Evolutionary conservation across 345 rosid species (phyloP).

Genomic region (Lepidium africanum): DNA sequence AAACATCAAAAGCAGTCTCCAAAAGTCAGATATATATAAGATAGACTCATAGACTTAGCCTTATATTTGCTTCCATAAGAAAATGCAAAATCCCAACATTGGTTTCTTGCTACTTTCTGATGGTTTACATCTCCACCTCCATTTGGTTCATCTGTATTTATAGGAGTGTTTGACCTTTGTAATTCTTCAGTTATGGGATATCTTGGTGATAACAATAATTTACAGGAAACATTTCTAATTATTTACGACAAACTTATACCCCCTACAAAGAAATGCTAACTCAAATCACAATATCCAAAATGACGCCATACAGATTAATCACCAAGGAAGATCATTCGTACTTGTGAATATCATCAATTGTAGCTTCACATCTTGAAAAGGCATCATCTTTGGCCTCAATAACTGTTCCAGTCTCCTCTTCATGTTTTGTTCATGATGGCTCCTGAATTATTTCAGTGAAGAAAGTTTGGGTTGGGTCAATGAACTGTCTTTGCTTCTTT

Average conservation of each 20-base stretch:
- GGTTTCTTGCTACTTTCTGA: no score
- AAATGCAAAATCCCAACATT: no score
- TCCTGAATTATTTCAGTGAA: conserved; percentile 16
- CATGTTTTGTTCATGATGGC: conserved; percentile 22
- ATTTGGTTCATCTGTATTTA: no score
- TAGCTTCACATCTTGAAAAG: conserved; percentile 42
- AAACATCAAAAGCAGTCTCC: no score
- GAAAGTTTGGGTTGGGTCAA: conserved; percentile 26
- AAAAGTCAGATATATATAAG: no score
- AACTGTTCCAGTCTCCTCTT: conserved; percentile 33
- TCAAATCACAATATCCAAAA: conserved; percentile 12
- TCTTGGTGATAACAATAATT: no score
- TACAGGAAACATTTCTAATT: no score
- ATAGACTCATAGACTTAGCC: no score
- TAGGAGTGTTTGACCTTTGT: no score
- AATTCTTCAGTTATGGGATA: no score
- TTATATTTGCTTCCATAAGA: no score
- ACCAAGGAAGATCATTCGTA: conserved; percentile 17
- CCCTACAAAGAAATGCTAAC: conserved; percentile 35
- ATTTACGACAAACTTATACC: neutral
- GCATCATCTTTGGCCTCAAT: conserved; percentile 46
- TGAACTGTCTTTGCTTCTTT: conserved; percentile 43
- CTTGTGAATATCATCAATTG: conserved; percentile 49
- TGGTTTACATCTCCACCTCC: no score
- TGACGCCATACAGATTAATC: neutral